Evolutionary conservation across 257 asterid genomes (phyloP).

Genomic region (Fraxinus pennsylvanica): DNA sequence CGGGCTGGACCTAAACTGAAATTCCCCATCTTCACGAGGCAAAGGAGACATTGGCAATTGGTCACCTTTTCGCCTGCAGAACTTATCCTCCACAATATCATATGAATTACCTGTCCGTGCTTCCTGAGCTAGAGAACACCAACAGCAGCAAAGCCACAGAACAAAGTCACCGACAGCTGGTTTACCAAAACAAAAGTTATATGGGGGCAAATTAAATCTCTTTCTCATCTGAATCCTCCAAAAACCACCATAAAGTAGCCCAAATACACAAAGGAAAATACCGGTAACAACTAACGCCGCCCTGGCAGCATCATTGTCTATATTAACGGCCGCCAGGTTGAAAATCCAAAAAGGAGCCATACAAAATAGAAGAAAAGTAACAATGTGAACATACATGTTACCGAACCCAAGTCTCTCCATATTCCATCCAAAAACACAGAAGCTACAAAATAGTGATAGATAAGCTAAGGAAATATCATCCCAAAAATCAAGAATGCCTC

Average conservation of each 20-base stretch:
- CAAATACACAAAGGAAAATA: conserved; percentile 72
- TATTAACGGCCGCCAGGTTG: conserved; percentile 78
- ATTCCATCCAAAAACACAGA: conserved; percentile 95
- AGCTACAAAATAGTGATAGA: conserved; percentile 78
- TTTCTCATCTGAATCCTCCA: conserved; percentile 96
- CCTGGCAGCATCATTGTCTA: conserved; percentile 64
- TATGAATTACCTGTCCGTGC: conserved; percentile 82
- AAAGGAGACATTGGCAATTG: conserved; percentile 47
- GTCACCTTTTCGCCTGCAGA: conserved; percentile 42
- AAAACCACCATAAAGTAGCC: conserved; percentile 86
- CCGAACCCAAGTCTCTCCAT: conserved; percentile 96
- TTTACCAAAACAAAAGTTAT: conserved; percentile 57
- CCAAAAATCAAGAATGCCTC: conserved; percentile 86
- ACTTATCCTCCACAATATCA: conserved; percentile 69
- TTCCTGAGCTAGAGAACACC: conserved; percentile 91
- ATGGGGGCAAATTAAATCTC: conserved; percentile 71
- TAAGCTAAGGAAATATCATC: conserved; percentile 83
- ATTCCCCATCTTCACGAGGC: conserved; percentile 50
- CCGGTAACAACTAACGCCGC: conserved; percentile 71
- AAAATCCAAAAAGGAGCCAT: conserved; percentile 91
- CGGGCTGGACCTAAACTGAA: conserved; percentile 37
- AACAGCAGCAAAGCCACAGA: conserved; percentile 90
- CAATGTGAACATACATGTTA: conserved; percentile 90
- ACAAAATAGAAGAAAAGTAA: conserved; percentile 80
- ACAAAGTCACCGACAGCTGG: conserved; percentile 69